Percentiles rank a stretch among this genome's conserved stretches.
phyloP scores from a whole-genome alignment of 1,139 yeast species.

The Candida tropicalis region DNA sequence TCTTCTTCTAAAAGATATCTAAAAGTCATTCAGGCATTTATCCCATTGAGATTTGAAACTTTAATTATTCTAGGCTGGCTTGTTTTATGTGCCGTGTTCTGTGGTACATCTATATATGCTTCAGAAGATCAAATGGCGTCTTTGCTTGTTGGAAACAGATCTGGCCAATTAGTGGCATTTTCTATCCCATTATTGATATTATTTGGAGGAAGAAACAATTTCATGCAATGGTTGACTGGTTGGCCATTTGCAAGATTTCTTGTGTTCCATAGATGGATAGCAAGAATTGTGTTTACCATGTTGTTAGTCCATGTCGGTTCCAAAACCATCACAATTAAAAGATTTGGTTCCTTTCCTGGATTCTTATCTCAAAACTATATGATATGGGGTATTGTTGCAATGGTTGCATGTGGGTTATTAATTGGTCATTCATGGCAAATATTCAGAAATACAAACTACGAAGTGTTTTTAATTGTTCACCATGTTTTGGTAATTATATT shows the following conservation, averaged over 20 bases:
- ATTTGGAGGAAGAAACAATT: conserved; percentile 29
- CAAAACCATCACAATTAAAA: conserved; percentile 9
- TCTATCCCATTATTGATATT: conserved; percentile 25
- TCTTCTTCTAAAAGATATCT: background rate
- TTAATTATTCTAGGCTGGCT: conserved; percentile 17
- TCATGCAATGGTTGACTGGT: conserved; percentile 30
- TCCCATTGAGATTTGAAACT: conserved; percentile 28
- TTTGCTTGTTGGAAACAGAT: conserved; percentile 25
- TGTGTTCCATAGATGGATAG: conserved; percentile 27
- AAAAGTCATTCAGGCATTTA: conserved; percentile 7
- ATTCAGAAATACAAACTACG: conserved; percentile 58
- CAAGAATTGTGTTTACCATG: conserved; percentile 20
- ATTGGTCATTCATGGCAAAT: conserved; percentile 28
- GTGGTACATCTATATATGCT: conserved; percentile 17
- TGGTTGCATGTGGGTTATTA: conserved; percentile 38
- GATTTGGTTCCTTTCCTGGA: conserved; percentile 21
- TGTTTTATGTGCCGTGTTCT: conserved; percentile 16
- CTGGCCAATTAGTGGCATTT: conserved; percentile 25
- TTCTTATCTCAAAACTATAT: conserved; percentile 35
- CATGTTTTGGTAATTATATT: conserved; percentile 52
- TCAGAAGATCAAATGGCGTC: conserved; percentile 16
- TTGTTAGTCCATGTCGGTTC: conserved; percentile 22
- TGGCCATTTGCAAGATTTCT: conserved; percentile 24
- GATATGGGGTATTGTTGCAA: conserved; percentile 54
- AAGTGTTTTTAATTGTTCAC: conserved; percentile 57